A percentile compares a stretch with the other conserved stretches of the same genome.
Evolutionary conservation across 257 asterid genomes (phyloP).

Genomic region (Henckelia pumila): DNA sequence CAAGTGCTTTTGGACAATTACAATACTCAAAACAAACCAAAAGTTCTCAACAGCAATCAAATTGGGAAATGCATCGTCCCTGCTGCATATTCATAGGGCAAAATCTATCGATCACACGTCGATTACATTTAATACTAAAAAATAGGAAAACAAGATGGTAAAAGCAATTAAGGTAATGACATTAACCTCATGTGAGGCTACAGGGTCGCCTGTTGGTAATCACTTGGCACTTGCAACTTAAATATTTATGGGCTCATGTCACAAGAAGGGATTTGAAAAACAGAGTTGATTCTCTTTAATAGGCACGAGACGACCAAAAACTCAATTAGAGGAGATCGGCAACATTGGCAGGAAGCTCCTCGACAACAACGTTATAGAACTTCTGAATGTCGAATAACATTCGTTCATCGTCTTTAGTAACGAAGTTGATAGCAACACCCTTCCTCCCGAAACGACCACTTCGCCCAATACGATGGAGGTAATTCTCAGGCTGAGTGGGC

Average conservation of each 20-base stretch:
- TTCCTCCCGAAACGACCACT: conserved; percentile 67
- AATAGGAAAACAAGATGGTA: conserved; percentile 25
- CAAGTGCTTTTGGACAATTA: conserved; percentile 32
- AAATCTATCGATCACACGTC: conserved; percentile 28
- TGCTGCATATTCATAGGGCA: conserved; percentile 32
- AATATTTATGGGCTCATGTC: neutral
- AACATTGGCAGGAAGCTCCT: conserved; percentile 49
- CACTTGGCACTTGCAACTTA: neutral
- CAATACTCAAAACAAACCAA: conserved; percentile 31
- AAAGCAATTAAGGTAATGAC: conserved; percentile 23
- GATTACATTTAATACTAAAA: conserved; percentile 34
- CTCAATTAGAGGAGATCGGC: neutral
- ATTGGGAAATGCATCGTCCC: conserved; percentile 28
- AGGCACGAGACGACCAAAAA: neutral
- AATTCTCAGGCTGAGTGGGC: conserved; percentile 67
- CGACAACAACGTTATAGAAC: conserved; percentile 46
- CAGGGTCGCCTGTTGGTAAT: neutral
- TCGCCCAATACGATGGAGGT: conserved; percentile 60
- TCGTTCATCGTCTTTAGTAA: conserved; percentile 52
- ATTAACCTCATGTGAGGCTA: conserved; percentile 2
- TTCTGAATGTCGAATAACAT: conserved; percentile 55
- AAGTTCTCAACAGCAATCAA: conserved; percentile 32
- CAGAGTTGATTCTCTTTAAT: neutral
- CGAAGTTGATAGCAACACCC: conserved; percentile 65
- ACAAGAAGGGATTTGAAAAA: neutral